A percentile compares a stretch with the other conserved stretches of the same genome.
Conservation (phyloP, 257 asterid species). For the Solanum infundibuliforme region DNA sequence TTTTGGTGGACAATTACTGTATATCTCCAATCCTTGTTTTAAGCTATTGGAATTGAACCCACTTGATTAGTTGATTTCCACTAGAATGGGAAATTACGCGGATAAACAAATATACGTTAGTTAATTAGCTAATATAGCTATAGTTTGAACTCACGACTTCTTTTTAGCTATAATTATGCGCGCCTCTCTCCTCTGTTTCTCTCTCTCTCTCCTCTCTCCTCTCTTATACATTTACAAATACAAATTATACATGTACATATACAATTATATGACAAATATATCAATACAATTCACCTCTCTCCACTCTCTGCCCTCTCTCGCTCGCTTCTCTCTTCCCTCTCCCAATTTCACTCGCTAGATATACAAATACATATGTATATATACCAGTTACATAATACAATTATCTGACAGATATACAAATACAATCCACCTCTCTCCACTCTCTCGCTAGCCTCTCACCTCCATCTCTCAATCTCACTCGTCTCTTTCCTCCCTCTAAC, state of each 20-base stretch:
- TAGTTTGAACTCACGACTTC: no score
- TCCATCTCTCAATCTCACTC: neutral
- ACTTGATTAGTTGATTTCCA: neutral
- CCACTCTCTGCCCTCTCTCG: neutral
- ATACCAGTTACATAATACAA: neutral
- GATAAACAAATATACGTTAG: no score
- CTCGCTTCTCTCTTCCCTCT: neutral
- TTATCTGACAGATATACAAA: neutral
- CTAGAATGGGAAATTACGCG: neutral
- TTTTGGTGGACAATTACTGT: neutral
- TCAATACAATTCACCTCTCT: neutral
- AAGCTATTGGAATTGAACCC: neutral
- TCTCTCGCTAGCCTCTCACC: neutral
- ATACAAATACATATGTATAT: no score
- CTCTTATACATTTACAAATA: neutral
- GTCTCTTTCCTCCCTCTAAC: neutral
- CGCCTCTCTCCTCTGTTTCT: no score
- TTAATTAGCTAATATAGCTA: neutral
- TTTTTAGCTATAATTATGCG: no score
- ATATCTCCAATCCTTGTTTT: neutral
- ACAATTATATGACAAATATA: neutral
- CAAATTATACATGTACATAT: no score
- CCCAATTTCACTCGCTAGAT: neutral
- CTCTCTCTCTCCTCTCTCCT: neutral
- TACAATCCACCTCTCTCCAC: neutral